Base-by-base conservation (phyloP, 2,329 filamentous ascomycete species). In the Fusarium sp. region DNA sequence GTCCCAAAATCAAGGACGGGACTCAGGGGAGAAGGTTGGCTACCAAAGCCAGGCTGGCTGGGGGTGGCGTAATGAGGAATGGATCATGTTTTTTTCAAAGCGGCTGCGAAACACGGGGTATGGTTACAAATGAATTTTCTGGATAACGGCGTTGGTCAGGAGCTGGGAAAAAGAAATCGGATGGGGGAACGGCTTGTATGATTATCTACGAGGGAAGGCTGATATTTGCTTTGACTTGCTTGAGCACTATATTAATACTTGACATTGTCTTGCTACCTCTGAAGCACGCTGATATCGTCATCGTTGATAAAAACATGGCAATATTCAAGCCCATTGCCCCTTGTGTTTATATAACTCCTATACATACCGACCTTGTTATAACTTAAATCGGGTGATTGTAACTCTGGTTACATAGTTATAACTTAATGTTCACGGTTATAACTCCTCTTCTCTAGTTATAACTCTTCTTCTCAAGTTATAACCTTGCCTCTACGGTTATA, bases 61-160 rank as follows among this genome's bases (percentile, higher is more conserved):
- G 16, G 29, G 16, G 29, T 59, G 58, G 67, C 67, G 56, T 59
- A 65, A 74, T 38, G 64, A 73, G 70, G 56, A 36, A 61, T 51
- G 40, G 44, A 36, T 29, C 6, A 11, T 20, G 56, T 29, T 24
- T 49, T 24, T 49, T 62, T 58, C 22, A 44, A 31, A 16, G n/a
- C 22, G 53, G 38, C 46, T 70, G 46, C 38, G 31, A 40, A 42
- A 44, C 22, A 60, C 29, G 42, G 59, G 40, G 40, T 44, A 36
- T 51, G 42, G 58, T 55, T 9, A 60, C 20, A 14, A 6, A 6
- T 59, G 35, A 29, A 46, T 55, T 53, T 49, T 31, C 9, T 57
- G 44, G 24, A 53, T 42, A 59, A 59, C 38, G 70, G 57, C 62
- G 40, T 73, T 65, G 29, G 14, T 16, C 46, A 27, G 24, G 14